phyloP scores from a whole-genome alignment of 2,329 filamentous ascomycete genomes.

The Capronia americana region DNA sequence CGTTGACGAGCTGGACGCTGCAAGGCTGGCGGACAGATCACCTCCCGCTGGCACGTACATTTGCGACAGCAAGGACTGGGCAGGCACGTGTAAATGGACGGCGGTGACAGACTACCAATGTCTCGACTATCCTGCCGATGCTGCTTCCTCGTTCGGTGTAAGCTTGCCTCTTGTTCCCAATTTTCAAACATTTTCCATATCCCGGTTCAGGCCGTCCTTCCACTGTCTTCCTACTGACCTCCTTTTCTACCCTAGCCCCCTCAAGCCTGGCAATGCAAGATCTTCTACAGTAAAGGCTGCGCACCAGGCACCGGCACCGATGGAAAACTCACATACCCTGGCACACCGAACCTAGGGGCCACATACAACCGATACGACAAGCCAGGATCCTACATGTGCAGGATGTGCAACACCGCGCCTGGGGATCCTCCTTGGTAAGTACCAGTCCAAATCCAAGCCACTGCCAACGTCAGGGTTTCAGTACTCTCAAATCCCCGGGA shows the following conservation, averaged over 20 bases:
- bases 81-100: constrained; percentile 19
- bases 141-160: constrained; percentile 31
- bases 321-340: constrained; percentile 32
- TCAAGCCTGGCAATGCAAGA: constrained; percentile 29
- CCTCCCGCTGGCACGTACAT: constrained; percentile 24
- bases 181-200: not conserved
- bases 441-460: not conserved
- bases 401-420: constrained; percentile 18
- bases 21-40: constrained; percentile 17
- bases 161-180: not conserved
- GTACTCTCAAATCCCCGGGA: not conserved
- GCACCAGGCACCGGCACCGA: constrained; percentile 16
- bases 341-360: constrained; percentile 25
- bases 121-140: constrained; percentile 18
- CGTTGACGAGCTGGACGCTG: constrained; percentile 1
- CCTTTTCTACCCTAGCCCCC: constrained; percentile 19
- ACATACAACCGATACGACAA: constrained; percentile 23
- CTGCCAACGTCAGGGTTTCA: not conserved
- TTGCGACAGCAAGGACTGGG: constrained; percentile 25
- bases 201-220: not conserved
- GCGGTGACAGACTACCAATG: constrained; percentile 16
- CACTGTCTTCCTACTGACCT: not conserved
- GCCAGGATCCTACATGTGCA: constrained; percentile 26
- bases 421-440: constrained; percentile 30
- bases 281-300: constrained; percentile 28